Percentiles rank a stretch among this genome's conserved stretches.
Evolutionary conservation across 2,329 filamentous ascomycete species (phyloP).

Genomic region (Clathrospora elynae): DNA sequence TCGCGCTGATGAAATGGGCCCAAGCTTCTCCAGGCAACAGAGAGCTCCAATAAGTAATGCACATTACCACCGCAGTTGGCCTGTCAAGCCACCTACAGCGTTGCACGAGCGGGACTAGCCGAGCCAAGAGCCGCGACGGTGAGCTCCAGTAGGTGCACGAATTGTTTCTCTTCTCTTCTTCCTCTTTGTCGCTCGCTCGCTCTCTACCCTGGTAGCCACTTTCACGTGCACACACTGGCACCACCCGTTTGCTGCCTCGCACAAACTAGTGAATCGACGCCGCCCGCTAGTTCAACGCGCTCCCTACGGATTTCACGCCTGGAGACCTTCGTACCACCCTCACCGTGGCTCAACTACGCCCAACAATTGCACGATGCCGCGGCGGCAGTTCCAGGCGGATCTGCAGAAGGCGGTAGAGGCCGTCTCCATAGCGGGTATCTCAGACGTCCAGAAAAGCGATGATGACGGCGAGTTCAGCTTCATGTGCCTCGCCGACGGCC

Average conservation of each 20-base stretch:
- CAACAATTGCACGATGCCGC: constrained; percentile 70
- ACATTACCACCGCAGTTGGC: constrained; percentile 10
- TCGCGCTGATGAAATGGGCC: constrained; percentile 3
- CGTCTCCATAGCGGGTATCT: constrained; percentile 56
- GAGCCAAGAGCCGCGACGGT: constrained; percentile 19
- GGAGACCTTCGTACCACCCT: neutral
- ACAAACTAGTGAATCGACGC: constrained; percentile 7
- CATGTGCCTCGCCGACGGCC: constrained; percentile 43
- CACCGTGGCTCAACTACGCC: constrained; percentile 8
- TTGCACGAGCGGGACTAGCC: constrained; percentile 10
- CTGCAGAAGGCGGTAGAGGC: constrained; percentile 50
- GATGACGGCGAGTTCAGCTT: constrained; percentile 76
- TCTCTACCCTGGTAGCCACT: neutral
- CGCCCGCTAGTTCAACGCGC: constrained; percentile 2
- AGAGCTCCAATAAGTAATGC: constrained; percentile 13
- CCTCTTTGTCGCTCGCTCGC: constrained; percentile 9
- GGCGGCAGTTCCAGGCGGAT: constrained; percentile 68
- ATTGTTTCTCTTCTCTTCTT: constrained; percentile 7
- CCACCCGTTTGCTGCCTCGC: constrained; percentile 8
- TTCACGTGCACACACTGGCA: no score
- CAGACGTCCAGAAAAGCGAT: constrained; percentile 63
- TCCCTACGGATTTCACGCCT: neutral
- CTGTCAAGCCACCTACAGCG: constrained; percentile 15
- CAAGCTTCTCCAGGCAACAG: constrained; percentile 29
- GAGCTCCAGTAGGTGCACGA: constrained; percentile 4